Conservation (phyloP, 495 filamentous ascomycete genomes). For the Lichenothelia convexa region DNA sequence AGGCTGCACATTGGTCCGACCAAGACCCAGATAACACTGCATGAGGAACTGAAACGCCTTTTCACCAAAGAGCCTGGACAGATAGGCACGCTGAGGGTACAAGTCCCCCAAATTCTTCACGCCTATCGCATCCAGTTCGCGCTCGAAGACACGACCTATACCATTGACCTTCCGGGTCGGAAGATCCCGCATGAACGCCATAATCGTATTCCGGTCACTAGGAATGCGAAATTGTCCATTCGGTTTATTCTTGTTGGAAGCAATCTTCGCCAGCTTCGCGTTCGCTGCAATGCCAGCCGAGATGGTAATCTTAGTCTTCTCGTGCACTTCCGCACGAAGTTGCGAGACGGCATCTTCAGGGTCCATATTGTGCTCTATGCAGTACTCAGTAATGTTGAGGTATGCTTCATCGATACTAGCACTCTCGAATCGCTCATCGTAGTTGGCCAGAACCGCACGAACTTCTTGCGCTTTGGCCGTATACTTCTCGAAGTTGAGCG, state of each 20-base stretch:
- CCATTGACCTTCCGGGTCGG: constrained; percentile 86
- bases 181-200: constrained; percentile 69
- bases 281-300: constrained; percentile 92
- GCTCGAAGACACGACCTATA: constrained; percentile 80
- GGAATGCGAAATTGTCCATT: constrained; percentile 77
- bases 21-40: constrained; percentile 68
- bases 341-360: constrained; percentile 58
- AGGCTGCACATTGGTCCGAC: constrained; percentile 72
- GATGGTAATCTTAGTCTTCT: constrained; percentile 67
- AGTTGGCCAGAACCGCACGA: constrained; percentile 60
- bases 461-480: constrained; percentile 78
- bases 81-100: constrained; percentile 50
- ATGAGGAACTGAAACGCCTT: constrained; percentile 81
- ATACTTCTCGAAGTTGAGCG: constrained; percentile 81
- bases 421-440: constrained; percentile 81
- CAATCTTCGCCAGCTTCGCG: constrained; percentile 83
- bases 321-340: constrained; percentile 58
- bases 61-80: constrained; percentile 67
- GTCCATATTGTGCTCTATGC: constrained; percentile 41
- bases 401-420: constrained; percentile 94
- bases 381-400: constrained; percentile 85
- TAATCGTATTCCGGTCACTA: constrained; percentile 49
- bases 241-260: constrained; percentile 87
- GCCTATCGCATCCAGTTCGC: constrained; percentile 74
- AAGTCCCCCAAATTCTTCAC: constrained; percentile 84